Base-by-base conservation (phyloP, 306 rosid species). In the Vigna unguiculata region DNA sequence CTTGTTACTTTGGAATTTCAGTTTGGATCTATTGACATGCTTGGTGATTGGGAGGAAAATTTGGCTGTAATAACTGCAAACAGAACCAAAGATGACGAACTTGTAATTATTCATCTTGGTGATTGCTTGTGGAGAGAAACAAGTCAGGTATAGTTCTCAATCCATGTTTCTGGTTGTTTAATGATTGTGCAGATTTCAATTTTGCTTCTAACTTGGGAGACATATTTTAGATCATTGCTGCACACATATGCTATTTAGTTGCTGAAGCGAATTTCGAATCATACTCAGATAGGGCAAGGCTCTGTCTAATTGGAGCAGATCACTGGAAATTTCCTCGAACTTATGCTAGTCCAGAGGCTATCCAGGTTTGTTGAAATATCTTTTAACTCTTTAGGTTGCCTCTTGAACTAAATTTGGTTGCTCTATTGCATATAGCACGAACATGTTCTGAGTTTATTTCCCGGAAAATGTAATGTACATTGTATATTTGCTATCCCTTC, bases 251-350 rank as follows among this genome's bases (percentile, higher is more conserved):
- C 87, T 95, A 95, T 84, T 89, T 95, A 75, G 78, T 95, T 79
- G 97, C 99, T 5, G 97, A 95, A 80, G 93, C 99, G 48, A 95
- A 89, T 83, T 95, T 95, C 9, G 99, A 92, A 86, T 74, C 93
- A 62, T 87, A 89, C 79, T 89, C 97, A 6, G 99, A 92, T 82
- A 86, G 85, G 83, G 91, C 99, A 48, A 92, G 99, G 72, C 62
- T 92, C 22, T 95, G 99, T 84, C 89, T 95, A 38, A 80, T 95
- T 80, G 99, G 99, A 80, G 86, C 97, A 64, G 99, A 95, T 87
- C 99, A 95, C 80, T 95, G 96, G 99, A 92, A 92, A 84, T 89
- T 40, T 74, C 97, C 99, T 75, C 92, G 99, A 77, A 95, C 99
- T 46, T 95, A 83, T 55, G 91, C 93, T 82, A 85, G 85, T 76